phyloP scores from a whole-genome alignment of 345 rosid species.

The Psidium guajava region DNA sequence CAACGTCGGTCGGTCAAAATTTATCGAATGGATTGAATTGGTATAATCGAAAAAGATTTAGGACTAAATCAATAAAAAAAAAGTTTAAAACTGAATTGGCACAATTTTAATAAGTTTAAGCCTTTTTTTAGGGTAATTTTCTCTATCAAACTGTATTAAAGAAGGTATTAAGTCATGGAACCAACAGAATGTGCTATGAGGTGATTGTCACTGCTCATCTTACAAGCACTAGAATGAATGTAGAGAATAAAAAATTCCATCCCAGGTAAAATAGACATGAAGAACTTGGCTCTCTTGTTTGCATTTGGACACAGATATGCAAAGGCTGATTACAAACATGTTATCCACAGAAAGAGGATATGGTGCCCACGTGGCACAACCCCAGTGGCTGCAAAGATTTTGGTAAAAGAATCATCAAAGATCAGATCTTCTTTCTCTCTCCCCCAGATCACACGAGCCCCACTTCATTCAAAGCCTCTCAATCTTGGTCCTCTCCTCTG shows the following conservation, averaged over 20 bases:
- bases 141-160: no score
- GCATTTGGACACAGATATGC: not conserved
- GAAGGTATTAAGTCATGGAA: not conserved
- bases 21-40: no score
- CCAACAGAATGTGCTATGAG: not conserved
- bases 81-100: no score
- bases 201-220: not conserved
- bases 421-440: slow-evolving; percentile 15
- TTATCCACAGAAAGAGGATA: slow-evolving; percentile 41
- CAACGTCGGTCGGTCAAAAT: no score
- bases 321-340: slow-evolving; percentile 3
- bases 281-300: not conserved
- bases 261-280: not conserved
- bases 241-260: not conserved
- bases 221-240: not conserved
- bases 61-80: no score
- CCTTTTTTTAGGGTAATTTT: no score
- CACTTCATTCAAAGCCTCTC: slow-evolving; percentile 28
- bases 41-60: no score
- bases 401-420: slow-evolving; percentile 6
- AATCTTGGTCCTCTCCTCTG: not conserved
- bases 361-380: slow-evolving; percentile 45
- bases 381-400: slow-evolving; percentile 40
- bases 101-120: no score
- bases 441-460: not conserved